Conservation (phyloP, 305 asterid genomes). For the Plantago lanceolata region DNA sequence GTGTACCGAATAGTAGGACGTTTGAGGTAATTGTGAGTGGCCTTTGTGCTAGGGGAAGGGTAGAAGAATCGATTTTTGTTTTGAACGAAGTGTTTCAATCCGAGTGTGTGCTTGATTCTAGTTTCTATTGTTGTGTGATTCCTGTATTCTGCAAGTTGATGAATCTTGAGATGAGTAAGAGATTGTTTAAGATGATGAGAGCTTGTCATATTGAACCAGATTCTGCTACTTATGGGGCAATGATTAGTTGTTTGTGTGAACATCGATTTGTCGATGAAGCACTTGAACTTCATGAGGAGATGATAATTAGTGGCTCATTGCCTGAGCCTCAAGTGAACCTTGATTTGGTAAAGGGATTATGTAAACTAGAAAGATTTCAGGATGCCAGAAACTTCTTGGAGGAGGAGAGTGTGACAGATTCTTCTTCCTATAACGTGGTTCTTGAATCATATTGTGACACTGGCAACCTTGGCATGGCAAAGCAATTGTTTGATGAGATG, state of each 20-base stretch:
- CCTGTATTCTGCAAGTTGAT: conserved; percentile 50
- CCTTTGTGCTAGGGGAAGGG: conserved; percentile 46
- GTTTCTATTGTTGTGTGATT: conserved; percentile 46
- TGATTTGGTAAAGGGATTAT: conserved; percentile 47
- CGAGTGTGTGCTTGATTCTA: conserved; percentile 42
- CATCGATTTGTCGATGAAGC: conserved; percentile 60
- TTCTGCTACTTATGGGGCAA: conserved; percentile 40
- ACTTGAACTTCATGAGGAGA: conserved; percentile 45
- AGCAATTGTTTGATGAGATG: conserved; percentile 49
- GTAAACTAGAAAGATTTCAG: conserved; percentile 38
- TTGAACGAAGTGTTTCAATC: conserved; percentile 52
- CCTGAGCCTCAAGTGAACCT: conserved; percentile 38
- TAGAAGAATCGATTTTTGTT: conserved; percentile 46
- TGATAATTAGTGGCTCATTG: conserved; percentile 38
- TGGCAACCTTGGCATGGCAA: conserved; percentile 39
- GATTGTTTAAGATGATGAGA: conserved; percentile 52
- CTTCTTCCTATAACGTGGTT: conserved; percentile 49
- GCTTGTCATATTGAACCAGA: conserved; percentile 42
- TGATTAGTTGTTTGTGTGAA: conserved; percentile 55
- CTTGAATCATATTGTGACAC: conserved; percentile 45
- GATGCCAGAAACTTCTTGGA: conserved; percentile 51
- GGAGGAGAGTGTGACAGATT: conserved; percentile 35
- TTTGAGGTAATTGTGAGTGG: conserved; percentile 59
- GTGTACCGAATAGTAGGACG: conserved; percentile 60
- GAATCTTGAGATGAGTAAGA: conserved; percentile 42